A percentile compares a stretch with the other conserved stretches of the same genome.
phyloP scores from a whole-genome alignment of 306 rosid species.

The Trichosanthes cucumerina region DNA sequence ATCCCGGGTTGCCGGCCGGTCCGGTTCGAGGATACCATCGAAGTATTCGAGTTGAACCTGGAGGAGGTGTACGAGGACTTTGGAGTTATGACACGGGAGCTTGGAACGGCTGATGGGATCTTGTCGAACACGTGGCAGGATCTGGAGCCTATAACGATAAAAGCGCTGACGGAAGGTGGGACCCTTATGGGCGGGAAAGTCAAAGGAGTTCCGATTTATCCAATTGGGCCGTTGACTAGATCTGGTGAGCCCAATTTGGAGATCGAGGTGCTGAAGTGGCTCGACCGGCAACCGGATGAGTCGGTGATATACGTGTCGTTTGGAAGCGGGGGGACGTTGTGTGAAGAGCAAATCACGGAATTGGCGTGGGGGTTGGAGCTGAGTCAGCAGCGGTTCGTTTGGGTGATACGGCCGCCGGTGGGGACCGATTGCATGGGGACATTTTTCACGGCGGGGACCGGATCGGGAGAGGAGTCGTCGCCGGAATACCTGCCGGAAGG shows the following conservation, averaged over 20 bases:
- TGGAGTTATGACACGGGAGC: not conserved
- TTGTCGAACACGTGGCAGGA: conserved; percentile 9
- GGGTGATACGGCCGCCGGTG: conserved; percentile 51
- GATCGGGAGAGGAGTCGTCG: not conserved
- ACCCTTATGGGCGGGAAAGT: not conserved
- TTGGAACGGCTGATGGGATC: not conserved
- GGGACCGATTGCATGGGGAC: not conserved
- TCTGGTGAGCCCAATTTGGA: not conserved
- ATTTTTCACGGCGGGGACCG: conserved; percentile 11
- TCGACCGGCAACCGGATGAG: conserved; percentile 31
- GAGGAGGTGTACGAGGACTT: not conserved
- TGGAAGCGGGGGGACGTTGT: conserved; percentile 54
- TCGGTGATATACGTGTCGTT: conserved; percentile 50
- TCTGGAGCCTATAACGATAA: not conserved
- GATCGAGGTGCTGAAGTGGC: conserved; percentile 22
- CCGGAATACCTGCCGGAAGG: conserved; percentile 34
- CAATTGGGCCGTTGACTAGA: conserved; percentile 44
- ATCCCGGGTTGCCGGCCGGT: conserved; percentile 6
- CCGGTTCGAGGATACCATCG: not conserved
- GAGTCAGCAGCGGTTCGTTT: conserved; percentile 41
- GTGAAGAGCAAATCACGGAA: conserved; percentile 39
- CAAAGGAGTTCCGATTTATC: conserved; percentile 20
- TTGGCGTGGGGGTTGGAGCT: conserved; percentile 59
- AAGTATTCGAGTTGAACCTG: not conserved
- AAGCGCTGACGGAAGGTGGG: not conserved